Base-by-base conservation (phyloP, 1,284 basidiomycete species). In the Sparassis latifolia region DNA sequence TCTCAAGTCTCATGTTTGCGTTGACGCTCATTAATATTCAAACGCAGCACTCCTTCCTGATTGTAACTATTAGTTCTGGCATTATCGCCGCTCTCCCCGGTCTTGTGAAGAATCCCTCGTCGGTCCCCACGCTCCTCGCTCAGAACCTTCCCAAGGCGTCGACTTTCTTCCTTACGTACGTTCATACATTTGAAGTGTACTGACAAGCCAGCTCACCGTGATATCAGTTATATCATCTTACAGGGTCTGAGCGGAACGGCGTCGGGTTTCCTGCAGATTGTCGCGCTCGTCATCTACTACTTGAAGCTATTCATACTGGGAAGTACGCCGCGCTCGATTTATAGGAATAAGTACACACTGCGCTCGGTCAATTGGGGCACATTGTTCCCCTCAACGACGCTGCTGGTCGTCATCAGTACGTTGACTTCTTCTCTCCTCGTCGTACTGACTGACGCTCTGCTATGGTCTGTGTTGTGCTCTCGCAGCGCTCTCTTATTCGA, bases 101-200 rank as follows among this genome's bases (percentile, higher is more conserved):
- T n/a, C 67, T 96, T 33, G 64, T 80, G 10, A 66, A 81, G 45
- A 77, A 85, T 60, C 85, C 89, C 0, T 69, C 70, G 1, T 76
- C 75, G 3, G 72, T 87, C 31, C 84, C 92, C 0, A 75, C 69
- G 0, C 68, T 89, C 5, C 75, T 97, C 44, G 88, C 92, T 0
- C 57, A 69, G 37, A 82, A 91, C 48, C 74, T 99, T 27, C 96
- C 96, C 0, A 68, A 78, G 54, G 89, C 92, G 0, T 92, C 89
- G 20, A 94, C 84, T 52, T 99, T 97, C 81, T 97, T 97, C 86
- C 76, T 98, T 48, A 94, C 92, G 71, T 94, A 72, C 55, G 80
- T 69, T 49, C 60, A 66, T 5, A 58, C 31, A 54, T 55, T 48
- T 54, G 12, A 9, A 1, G n/a, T 1, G 35, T 1, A n/a, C n/a